Evolutionary conservation across 257 asterid species (phyloP).

Genomic region (Nicotiana tabacum): DNA sequence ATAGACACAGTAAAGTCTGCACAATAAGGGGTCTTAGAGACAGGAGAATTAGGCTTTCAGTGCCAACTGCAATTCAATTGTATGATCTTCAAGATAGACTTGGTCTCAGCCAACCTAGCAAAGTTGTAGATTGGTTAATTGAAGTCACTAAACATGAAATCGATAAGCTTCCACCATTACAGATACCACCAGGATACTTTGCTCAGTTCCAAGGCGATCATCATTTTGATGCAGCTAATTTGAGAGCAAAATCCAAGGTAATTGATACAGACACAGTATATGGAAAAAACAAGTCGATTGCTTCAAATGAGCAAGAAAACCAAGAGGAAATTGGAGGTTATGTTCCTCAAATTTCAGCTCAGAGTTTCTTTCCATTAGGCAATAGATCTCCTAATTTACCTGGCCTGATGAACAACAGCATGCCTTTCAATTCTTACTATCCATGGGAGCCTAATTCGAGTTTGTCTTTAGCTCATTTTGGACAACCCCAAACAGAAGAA

Average conservation of each 20-base stretch:
- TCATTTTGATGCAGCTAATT: neutral
- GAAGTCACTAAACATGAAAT: constrained; percentile 51
- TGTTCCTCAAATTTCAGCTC: constrained; percentile 28
- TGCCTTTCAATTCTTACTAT: constrained; percentile 30
- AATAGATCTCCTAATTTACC: constrained; percentile 31
- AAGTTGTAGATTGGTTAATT: constrained; percentile 68
- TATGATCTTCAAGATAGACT: constrained; percentile 74
- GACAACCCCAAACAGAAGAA: constrained; percentile 33
- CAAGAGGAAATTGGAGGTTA: constrained; percentile 27
- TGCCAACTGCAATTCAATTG: constrained; percentile 61
- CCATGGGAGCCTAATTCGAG: constrained; percentile 45
- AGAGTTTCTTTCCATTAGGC: constrained; percentile 40
- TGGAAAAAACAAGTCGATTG: constrained; percentile 20
- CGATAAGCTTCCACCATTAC: constrained; percentile 69
- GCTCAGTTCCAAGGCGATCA: constrained; percentile 9
- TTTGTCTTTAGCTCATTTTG: constrained; percentile 50
- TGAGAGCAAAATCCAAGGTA: neutral
- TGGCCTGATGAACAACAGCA: neutral
- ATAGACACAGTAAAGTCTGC: constrained; percentile 74
- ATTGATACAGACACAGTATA: neutral
- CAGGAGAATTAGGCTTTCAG: constrained; percentile 63
- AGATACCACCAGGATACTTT: constrained; percentile 28
- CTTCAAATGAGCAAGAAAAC: constrained; percentile 22
- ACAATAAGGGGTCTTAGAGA: constrained; percentile 62
- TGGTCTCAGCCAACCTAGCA: constrained; percentile 65